phyloP scores from a whole-genome alignment of 2,329 filamentous ascomycete species.

The Fulvia fulva region DNA sequence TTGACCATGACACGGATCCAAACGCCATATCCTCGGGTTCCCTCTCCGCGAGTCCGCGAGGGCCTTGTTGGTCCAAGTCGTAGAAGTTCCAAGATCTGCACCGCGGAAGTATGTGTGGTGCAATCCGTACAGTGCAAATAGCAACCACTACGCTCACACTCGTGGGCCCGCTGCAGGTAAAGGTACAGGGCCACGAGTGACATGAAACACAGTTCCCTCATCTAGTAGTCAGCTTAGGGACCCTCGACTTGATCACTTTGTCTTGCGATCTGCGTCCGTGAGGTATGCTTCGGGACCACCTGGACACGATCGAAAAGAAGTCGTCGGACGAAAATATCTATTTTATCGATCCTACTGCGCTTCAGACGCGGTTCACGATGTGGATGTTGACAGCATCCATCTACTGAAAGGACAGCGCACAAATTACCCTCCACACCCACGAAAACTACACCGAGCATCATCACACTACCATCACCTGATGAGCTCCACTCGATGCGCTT shows the following conservation, averaged over 20 bases:
- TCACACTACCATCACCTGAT: neutral
- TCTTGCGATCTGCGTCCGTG: too few relatives aligned
- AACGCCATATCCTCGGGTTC: neutral
- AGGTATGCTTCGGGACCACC: too few relatives aligned
- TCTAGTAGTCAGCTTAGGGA: neutral
- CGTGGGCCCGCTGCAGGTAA: neutral
- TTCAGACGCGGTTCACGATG: too few relatives aligned
- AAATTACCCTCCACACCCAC: neutral
- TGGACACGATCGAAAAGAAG: too few relatives aligned
- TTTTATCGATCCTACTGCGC: too few relatives aligned
- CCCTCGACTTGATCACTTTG: neutral
- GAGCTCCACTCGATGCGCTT: neutral
- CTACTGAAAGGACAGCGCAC: too few relatives aligned
- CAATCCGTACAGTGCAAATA: neutral
- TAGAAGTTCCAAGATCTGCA: conserved; percentile 9
- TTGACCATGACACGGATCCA: neutral
- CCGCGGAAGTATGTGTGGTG: neutral
- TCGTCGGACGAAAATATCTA: too few relatives aligned
- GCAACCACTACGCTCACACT: neutral
- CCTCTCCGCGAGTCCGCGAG: conserved; percentile 1
- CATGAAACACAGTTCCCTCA: conserved; percentile 6
- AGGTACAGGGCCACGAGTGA: neutral
- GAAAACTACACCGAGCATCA: neutral
- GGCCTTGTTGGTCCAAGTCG: conserved; percentile 2
- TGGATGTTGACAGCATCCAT: too few relatives aligned